Percentiles rank a stretch among this genome's conserved stretches.
phyloP scores from a whole-genome alignment of 169 alveolate genomes.

The Cystoisospora suis region DNA sequence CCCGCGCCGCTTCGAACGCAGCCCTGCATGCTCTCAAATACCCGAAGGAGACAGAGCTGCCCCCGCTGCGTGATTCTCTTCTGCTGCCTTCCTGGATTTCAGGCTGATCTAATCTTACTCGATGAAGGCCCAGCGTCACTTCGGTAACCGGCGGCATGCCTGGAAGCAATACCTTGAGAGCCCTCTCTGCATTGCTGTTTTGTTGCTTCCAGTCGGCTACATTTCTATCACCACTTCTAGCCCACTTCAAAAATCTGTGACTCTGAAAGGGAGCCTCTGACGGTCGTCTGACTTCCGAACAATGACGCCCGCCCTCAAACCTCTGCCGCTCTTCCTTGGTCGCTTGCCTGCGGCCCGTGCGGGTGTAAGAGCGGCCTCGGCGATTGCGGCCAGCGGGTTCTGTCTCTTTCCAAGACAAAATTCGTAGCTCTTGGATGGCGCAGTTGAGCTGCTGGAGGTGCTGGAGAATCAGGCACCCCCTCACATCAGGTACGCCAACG shows the following conservation, averaged over 20 bases:
- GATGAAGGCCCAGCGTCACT: not conserved
- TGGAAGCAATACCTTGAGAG: not conserved
- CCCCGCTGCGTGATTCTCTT: not conserved
- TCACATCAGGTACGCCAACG: conserved; percentile 14
- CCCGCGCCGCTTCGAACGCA: not conserved
- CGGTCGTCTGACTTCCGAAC: not conserved
- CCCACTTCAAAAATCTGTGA: not conserved
- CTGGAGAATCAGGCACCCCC: conserved; percentile 13
- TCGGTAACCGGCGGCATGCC: conserved; percentile 22
- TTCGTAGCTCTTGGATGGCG: conserved; percentile 35
- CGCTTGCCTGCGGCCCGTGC: no score
- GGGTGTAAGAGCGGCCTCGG: no score
- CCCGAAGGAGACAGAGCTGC: not conserved
- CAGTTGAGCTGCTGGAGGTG: conserved; percentile 37
- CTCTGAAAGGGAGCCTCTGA: conserved; percentile 1
- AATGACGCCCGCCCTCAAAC: not conserved
- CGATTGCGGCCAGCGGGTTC: no score
- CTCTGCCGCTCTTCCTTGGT: not conserved
- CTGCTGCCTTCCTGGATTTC: no score
- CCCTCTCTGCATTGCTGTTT: not conserved
- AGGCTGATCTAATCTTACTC: not conserved
- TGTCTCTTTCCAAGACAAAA: not conserved
- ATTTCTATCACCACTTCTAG: not conserved
- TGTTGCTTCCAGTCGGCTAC: not conserved
- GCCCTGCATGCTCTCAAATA: not conserved